These are phyloP conservation scores for Tetragonia tetragonoides DNA, from an alignment of 148 eudicot genomes.

Conservation along the genomic window DNA sequence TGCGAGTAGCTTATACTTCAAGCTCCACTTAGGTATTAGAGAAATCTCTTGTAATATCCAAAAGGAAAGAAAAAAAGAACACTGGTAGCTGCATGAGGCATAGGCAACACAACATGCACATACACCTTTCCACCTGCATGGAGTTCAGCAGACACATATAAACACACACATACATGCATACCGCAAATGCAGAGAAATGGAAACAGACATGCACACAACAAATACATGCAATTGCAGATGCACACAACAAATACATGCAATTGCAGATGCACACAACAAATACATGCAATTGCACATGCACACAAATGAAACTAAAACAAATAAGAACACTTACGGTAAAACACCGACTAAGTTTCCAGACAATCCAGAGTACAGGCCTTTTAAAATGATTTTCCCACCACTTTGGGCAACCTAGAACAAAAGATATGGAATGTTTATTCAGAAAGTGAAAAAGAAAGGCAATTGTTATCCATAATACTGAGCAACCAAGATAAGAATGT, in stretches of 20 bases:
- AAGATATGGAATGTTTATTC: background rate
- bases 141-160: background rate
- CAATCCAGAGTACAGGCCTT: constrained; percentile 81
- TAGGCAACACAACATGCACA: background rate
- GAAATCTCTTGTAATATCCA: too few relatives aligned
- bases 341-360: constrained; percentile 80
- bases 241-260: background rate
- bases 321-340: constrained; percentile 65
- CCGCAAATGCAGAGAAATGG: background rate
- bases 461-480: background rate
- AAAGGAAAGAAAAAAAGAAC: too few relatives aligned
- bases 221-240: background rate
- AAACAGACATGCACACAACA: constrained; percentile 3
- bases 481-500: constrained; percentile 3
- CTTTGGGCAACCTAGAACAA: constrained; percentile 56
- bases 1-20: too few relatives aligned
- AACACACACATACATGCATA: background rate
- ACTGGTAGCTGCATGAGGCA: background rate
- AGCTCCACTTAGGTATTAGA: too few relatives aligned
- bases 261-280: background rate
- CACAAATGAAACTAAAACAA: background rate
- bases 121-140: background rate
- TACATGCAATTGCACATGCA: background rate
- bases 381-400: constrained; percentile 57
- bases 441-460: background rate